phyloP scores from a whole-genome alignment of 306 rosid species.

The Vigna hirtella region DNA sequence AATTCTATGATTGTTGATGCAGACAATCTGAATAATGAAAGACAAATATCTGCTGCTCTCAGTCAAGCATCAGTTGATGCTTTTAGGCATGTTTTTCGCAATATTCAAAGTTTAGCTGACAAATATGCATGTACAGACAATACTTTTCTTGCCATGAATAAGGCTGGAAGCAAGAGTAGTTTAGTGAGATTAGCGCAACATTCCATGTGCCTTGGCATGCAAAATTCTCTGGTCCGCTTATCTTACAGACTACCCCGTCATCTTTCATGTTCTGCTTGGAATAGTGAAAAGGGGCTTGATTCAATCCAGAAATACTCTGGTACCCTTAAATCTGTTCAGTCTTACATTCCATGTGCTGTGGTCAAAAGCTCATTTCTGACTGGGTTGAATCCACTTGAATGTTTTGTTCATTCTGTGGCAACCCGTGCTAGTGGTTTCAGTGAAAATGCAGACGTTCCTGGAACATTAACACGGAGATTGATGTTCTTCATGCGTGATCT shows the following conservation, averaged over 20 bases:
- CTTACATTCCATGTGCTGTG: slow-evolving; percentile 86
- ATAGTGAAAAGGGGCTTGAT: slow-evolving; percentile 59
- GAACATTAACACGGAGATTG: slow-evolving; percentile 81
- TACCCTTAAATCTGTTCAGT: slow-evolving; percentile 49
- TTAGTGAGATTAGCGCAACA: slow-evolving; percentile 83
- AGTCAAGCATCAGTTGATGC: slow-evolving; percentile 91
- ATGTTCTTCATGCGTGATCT: slow-evolving; percentile 94
- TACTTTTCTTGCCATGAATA: slow-evolving; percentile 74
- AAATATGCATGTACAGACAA: slow-evolving; percentile 70
- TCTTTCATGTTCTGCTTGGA: slow-evolving; percentile 90
- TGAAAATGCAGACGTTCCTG: slow-evolving; percentile 96
- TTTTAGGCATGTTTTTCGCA: slow-evolving; percentile 75
- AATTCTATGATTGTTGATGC: slow-evolving; percentile 48
- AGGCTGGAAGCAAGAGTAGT: slow-evolving; percentile 99
- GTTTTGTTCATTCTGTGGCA: slow-evolving; percentile 94
- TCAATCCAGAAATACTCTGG: slow-evolving; percentile 50
- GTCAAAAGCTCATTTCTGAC: slow-evolving; percentile 80
- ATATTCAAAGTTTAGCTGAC: slow-evolving; percentile 71
- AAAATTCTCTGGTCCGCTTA: slow-evolving; percentile 80
- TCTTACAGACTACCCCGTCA: slow-evolving; percentile 75
- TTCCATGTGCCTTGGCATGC: slow-evolving; percentile 94
- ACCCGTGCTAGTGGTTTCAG: slow-evolving; percentile 89
- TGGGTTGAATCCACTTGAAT: slow-evolving; percentile 91
- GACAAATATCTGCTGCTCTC: slow-evolving; percentile 74
- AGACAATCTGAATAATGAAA: slow-evolving; percentile 64